Conservation (phyloP, 306 rosid genomes). For the Trifolium dubium region DNA sequence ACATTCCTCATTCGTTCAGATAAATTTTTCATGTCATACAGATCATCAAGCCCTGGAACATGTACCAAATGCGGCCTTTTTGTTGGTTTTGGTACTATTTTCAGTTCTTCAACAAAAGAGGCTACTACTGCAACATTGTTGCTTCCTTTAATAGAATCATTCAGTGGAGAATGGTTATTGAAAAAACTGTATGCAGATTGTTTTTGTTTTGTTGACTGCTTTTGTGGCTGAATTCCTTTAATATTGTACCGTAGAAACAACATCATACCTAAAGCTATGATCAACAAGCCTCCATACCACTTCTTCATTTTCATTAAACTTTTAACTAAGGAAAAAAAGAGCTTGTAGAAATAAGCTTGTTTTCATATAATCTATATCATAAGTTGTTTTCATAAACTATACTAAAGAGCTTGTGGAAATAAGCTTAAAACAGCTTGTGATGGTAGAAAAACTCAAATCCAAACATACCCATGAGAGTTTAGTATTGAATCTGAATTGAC, state of each 20-base stretch:
- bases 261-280: slow-evolving; percentile 62
- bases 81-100: slow-evolving; percentile 37
- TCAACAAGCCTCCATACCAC: slow-evolving; percentile 84
- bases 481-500: slow-evolving; percentile 33
- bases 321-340: background rate
- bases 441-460: background rate
- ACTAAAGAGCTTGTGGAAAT: background rate
- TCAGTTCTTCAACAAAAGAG: slow-evolving; percentile 41
- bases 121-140: slow-evolving; percentile 27
- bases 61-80: slow-evolving; percentile 57
- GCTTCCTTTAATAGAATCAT: slow-evolving; percentile 41
- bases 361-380: background rate
- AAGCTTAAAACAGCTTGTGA: background rate
- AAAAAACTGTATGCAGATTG: slow-evolving; percentile 71
- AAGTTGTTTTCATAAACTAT: background rate
- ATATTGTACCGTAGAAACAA: slow-evolving; percentile 64
- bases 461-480: background rate
- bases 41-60: slow-evolving; percentile 65
- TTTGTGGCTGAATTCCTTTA: slow-evolving; percentile 56
- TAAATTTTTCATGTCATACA: slow-evolving; percentile 51
- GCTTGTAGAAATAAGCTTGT: background rate
- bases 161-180: slow-evolving; percentile 46
- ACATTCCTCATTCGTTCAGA: slow-evolving; percentile 53
- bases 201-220: slow-evolving; percentile 64
- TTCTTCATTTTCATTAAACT: slow-evolving; percentile 71